A percentile compares a stretch with the other conserved stretches of the same genome.
These are phyloP conservation scores for Capsicum rhomboideum DNA, from an alignment of 257 asterid species.

Conservation along the genomic window DNA sequence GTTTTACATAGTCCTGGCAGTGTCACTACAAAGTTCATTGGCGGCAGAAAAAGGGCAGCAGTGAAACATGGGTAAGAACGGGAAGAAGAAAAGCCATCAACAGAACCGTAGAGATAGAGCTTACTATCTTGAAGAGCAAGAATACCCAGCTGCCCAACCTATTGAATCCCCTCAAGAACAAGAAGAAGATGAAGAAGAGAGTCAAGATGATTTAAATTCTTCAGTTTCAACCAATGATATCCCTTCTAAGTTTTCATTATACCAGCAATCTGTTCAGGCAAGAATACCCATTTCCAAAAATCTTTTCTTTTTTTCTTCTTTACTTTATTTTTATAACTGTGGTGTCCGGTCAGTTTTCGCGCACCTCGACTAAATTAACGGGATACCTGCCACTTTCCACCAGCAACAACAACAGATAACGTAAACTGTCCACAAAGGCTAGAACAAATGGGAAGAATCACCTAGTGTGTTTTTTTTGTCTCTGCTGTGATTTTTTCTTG, in stretches of 20 bases:
- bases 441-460: too few relatives aligned
- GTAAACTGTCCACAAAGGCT: too few relatives aligned
- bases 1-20: not conserved
- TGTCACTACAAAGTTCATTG: not conserved
- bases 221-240: slow-evolving; percentile 14
- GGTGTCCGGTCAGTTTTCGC: too few relatives aligned
- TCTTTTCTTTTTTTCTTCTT: not conserved
- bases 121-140: slow-evolving; percentile 28
- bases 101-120: slow-evolving; percentile 49
- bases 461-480: too few relatives aligned
- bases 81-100: slow-evolving; percentile 56
- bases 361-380: too few relatives aligned
- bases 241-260: slow-evolving; percentile 75
- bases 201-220: slow-evolving; percentile 2
- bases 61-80: slow-evolving; percentile 69
- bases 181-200: slow-evolving; percentile 28
- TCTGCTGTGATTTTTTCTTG: too few relatives aligned
- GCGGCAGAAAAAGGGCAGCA: not conserved
- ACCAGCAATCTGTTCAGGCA: slow-evolving; percentile 97
- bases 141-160: slow-evolving; percentile 16
- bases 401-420: too few relatives aligned
- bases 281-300: not conserved
- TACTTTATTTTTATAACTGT: too few relatives aligned
- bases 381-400: too few relatives aligned
- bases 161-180: slow-evolving; percentile 30